phyloP scores from a whole-genome alignment of 2,329 filamentous ascomycete genomes.

The Scolecobasidium constrictum region DNA sequence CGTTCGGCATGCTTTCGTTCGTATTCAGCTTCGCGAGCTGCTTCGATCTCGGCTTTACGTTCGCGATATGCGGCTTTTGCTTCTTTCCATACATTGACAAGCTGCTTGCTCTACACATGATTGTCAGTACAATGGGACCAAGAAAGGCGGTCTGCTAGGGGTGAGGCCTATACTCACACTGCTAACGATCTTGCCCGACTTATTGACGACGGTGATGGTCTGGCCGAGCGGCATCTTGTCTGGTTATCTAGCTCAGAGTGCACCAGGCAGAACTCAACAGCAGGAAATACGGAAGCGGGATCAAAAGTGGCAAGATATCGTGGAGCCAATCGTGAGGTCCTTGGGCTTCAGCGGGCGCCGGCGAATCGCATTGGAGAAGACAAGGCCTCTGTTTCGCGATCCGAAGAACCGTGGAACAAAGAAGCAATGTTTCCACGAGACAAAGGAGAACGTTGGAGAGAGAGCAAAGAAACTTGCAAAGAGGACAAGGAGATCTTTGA shows the following conservation, averaged over 20 bases:
- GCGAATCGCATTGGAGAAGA: neutral
- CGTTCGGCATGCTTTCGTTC: conserved; percentile 46
- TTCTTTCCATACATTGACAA: conserved; percentile 85
- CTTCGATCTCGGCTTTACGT: conserved; percentile 71
- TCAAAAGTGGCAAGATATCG: neutral
- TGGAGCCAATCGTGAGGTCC: neutral
- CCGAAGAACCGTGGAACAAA: no score
- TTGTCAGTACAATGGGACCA: conserved; percentile 12
- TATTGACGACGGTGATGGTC: conserved; percentile 84
- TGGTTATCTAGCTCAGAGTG: neutral
- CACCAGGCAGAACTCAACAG: neutral
- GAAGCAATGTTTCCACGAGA: no score
- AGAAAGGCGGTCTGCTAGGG: conserved; percentile 1
- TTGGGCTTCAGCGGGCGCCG: neutral
- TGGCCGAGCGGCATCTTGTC: conserved; percentile 39
- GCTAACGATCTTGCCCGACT: conserved; percentile 81
- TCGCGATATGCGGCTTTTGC: conserved; percentile 80
- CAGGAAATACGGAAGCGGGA: neutral
- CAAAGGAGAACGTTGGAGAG: no score
- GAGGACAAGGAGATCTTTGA: no score
- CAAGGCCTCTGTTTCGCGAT: no score
- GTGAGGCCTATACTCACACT: conserved; percentile 47
- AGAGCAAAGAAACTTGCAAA: no score
- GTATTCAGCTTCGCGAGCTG: conserved; percentile 51
- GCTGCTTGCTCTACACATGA: conserved; percentile 68